A percentile compares a stretch with the other conserved stretches of the same genome.
Evolutionary conservation across 805 yeast species (phyloP).

Genomic region (Candida germanica): DNA sequence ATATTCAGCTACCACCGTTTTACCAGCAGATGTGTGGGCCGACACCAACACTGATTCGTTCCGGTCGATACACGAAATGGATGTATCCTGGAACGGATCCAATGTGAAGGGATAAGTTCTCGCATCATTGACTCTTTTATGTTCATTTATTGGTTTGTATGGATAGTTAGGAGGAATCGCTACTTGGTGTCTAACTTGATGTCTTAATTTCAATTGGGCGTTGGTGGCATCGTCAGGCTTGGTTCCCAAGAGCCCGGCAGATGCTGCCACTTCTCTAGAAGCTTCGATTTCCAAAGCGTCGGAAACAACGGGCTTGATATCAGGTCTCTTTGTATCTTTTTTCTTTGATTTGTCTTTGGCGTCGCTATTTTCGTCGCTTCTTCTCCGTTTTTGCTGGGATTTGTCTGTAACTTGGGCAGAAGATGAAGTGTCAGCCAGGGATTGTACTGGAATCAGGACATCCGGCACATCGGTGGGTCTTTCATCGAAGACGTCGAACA

Average conservation of each 20-base stretch:
- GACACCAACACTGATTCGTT: conserved; percentile 93
- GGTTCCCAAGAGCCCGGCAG: conserved; percentile 59
- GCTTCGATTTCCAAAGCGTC: conserved; percentile 89
- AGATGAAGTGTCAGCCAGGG: not conserved
- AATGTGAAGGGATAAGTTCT: conserved; percentile 87
- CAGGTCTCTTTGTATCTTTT: conserved; percentile 28
- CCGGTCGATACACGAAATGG: conserved; percentile 93
- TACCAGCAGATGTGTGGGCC: conserved; percentile 97
- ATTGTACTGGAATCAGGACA: conserved; percentile 17
- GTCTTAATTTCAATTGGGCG: conserved; percentile 62
- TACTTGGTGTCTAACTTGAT: conserved; percentile 96
- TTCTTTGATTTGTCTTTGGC: conserved; percentile 11
- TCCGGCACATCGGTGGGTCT: conserved; percentile 39
- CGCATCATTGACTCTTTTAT: conserved; percentile 74
- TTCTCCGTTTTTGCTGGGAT: conserved; percentile 2
- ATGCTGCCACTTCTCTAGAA: conserved; percentile 80
- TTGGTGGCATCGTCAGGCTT: conserved; percentile 13
- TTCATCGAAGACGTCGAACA: conserved; percentile 63
- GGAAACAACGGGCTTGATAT: conserved; percentile 70
- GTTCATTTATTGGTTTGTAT: conserved; percentile 84
- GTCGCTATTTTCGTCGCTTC: not conserved
- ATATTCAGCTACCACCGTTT: conserved; percentile 95
- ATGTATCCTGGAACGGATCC: conserved; percentile 97
- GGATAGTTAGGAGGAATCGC: conserved; percentile 92
- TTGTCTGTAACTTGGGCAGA: conserved; percentile 1